Evolutionary conservation across 1,139 yeast species (phyloP).

Genomic region (Kurtzmaniella quercitrusa): DNA sequence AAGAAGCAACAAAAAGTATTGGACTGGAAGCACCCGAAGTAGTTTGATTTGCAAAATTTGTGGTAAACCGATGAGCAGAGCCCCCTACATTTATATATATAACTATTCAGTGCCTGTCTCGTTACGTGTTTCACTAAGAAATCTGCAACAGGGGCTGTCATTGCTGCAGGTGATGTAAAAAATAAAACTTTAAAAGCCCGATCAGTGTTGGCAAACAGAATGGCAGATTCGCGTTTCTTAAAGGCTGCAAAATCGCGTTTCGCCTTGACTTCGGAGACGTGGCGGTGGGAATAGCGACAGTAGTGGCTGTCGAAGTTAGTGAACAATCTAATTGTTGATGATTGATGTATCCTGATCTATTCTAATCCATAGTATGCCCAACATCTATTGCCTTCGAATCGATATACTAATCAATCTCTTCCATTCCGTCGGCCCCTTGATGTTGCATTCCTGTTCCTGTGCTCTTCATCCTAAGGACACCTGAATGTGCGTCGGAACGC

Average conservation of each 20-base stretch:
- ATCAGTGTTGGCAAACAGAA: neutral
- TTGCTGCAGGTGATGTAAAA: neutral
- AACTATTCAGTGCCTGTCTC: neutral
- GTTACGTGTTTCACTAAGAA: neutral
- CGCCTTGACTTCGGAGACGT: neutral
- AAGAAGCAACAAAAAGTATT: neutral
- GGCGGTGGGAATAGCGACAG: no score
- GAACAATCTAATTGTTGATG: no score
- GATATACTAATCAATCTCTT: no score
- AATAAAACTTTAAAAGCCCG: neutral
- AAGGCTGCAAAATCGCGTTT: constrained; percentile 1
- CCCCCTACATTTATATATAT: neutral
- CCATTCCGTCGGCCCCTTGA: no score
- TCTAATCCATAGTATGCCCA: no score
- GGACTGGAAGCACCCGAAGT: neutral
- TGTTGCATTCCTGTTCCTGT: no score
- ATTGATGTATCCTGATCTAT: no score
- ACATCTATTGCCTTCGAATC: no score
- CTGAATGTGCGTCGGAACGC: no score
- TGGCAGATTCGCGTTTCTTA: neutral
- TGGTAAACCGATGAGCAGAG: neutral
- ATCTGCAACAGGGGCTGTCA: constrained; percentile 3
- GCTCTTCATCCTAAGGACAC: no score
- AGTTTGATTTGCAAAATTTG: neutral
- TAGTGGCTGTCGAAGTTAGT: no score